Percentiles rank a stretch among this genome's conserved stretches.
These are phyloP conservation scores for Sequoia sempervirens DNA, from an alignment of 75 land plant genomes.

Conservation along the genomic window DNA sequence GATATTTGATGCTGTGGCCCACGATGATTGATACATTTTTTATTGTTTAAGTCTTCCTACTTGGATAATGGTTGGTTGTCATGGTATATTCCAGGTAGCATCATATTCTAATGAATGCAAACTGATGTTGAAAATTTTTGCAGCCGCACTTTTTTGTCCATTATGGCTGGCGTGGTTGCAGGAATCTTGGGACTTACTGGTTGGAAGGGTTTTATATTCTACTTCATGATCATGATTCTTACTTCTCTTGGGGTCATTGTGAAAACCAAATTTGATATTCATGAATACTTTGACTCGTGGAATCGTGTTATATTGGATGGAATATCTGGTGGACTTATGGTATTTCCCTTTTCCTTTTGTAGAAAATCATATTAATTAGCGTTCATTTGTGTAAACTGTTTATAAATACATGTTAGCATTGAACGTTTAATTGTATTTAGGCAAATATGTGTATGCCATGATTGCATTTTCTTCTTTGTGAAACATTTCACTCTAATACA, in stretches of 20 bases:
- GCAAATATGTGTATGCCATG: not conserved
- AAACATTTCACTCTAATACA: not conserved
- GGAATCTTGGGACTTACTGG: slow-evolving; percentile 92
- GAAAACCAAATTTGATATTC: slow-evolving; percentile 64
- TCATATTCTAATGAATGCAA: not conserved
- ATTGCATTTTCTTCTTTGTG: not conserved
- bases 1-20: not conserved
- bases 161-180: slow-evolving; percentile 87
- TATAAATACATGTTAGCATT: not conserved
- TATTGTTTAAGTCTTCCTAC: not conserved
- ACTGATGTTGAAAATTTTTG: slow-evolving; percentile 11
- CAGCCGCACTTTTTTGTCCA: slow-evolving; percentile 95
- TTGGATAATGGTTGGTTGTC: not conserved
- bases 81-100: not conserved
- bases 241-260: slow-evolving; percentile 67
- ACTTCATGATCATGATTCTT: slow-evolving; percentile 77
- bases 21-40: not conserved
- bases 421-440: not conserved
- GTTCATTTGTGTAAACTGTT: not conserved
- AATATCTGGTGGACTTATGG: slow-evolving; percentile 78
- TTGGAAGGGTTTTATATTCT: slow-evolving; percentile 73
- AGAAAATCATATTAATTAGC: not conserved
- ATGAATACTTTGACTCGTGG: slow-evolving; percentile 76
- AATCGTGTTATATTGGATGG: slow-evolving; percentile 78
- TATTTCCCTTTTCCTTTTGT: slow-evolving; percentile 16